Base-by-base conservation (phyloP, 2,329 filamentous ascomycete genomes). In the Cytospora paraplurivora region DNA sequence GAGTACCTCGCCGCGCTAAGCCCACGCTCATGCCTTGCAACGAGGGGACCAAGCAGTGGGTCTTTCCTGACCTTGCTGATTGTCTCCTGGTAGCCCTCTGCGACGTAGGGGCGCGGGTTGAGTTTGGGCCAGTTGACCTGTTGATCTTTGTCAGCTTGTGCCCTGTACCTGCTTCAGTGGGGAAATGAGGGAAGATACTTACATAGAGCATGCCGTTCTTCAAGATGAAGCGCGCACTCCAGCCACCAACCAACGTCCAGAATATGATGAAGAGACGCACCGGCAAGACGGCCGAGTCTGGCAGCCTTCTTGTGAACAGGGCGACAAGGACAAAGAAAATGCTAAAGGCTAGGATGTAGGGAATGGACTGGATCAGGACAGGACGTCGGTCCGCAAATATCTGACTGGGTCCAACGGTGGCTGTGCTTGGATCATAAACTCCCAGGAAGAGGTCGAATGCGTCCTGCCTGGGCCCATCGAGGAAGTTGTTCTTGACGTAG, bases 91-190 rank as follows among this genome's bases (percentile, higher is more conserved):
- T 93, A 96, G 47, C 92, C 92, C 72, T 99, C 95, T 7, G 87
- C 85, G 3, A 92, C 93, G 77, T 90, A 96, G 2, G 91, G 87
- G 17, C 92, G 88, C 12, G 93, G 93, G 75, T 96, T 96, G 55
- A 99, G 85, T 74, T 96, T 97, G 11, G 95, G 95, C 95, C 96
- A 99, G 78, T 97, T 98, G 69, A 97, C 93, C 93, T 97, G 66
- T 52, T 58, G 53, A n/a, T 13, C 3, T 3, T 56, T 56, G 63
- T 73, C 64, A 73, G 68, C 33, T 4, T 10, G 10, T 4, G 4
- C 35, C n/a, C 3, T 7, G 32, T n/a, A 19, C 2, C n/a, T 10
- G 17, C 2, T 55, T 50, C 32, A 35, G 71, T 67, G 60, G 10
- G 44, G 33, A 35, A 13, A 15, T 8, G 33, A 5, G 54, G 51